Conservation (phyloP, 1,139 yeast species). For the Geotrichum siamense region DNA sequence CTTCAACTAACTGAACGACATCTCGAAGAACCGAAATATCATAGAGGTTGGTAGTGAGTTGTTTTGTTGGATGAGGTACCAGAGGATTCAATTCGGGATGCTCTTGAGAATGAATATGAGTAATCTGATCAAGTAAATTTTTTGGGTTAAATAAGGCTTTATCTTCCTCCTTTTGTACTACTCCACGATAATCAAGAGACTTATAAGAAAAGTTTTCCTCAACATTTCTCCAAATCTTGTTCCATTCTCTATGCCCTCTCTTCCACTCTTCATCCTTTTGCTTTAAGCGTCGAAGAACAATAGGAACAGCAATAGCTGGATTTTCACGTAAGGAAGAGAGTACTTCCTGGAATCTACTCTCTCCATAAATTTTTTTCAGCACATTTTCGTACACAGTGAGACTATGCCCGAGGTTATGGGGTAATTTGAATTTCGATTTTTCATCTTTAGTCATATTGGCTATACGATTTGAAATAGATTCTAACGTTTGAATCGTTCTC, state of each 20-base stretch:
- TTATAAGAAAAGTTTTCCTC: slow-evolving; percentile 92
- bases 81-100: background rate
- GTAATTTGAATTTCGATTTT: slow-evolving; percentile 74
- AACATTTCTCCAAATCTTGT: slow-evolving; percentile 97
- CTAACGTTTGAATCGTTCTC: slow-evolving; percentile 90
- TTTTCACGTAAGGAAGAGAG: slow-evolving; percentile 91
- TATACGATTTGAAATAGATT: slow-evolving; percentile 89
- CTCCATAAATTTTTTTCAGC: slow-evolving; percentile 84
- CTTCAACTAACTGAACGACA: background rate
- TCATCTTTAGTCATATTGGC: slow-evolving; percentile 92
- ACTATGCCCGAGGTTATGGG: slow-evolving; percentile 89
- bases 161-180: slow-evolving; percentile 93
- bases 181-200: slow-evolving; percentile 88
- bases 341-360: slow-evolving; percentile 91
- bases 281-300: slow-evolving; percentile 82
- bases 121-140: slow-evolving; percentile 37
- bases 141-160: slow-evolving; percentile 84
- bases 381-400: slow-evolving; percentile 88
- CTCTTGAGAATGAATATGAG: background rate
- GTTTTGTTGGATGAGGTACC: background rate
- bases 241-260: slow-evolving; percentile 97
- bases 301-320: slow-evolving; percentile 92
- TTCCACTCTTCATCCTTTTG: slow-evolving; percentile 99
- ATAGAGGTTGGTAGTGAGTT: background rate
- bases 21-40: slow-evolving; percentile 1